These are phyloP conservation scores for Perilla frutescens DNA, from an alignment of 257 asterid genomes.

Conservation along the genomic window DNA sequence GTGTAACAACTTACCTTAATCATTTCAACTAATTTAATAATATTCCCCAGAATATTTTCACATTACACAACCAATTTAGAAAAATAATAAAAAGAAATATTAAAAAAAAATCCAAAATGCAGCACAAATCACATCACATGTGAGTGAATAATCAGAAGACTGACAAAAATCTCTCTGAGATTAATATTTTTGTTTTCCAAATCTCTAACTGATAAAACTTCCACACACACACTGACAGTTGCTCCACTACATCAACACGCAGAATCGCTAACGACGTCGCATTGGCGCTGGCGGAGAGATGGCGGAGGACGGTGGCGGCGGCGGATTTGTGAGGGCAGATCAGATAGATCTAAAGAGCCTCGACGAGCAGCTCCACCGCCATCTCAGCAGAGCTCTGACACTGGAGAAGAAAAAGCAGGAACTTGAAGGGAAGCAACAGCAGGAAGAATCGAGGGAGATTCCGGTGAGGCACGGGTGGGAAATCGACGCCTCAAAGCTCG, in stretches of 20 bases:
- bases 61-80: not conserved
- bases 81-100: not conserved
- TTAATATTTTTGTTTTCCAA: conserved; percentile 12
- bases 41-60: conserved; percentile 2
- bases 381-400: conserved; percentile 58
- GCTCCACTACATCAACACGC: not conserved
- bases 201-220: conserved; percentile 45
- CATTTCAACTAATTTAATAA: not conserved
- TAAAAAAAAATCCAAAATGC: not conserved
- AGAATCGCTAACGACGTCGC: conserved; percentile 6
- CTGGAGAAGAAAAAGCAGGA: conserved; percentile 57
- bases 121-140: conserved; percentile 25
- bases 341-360: conserved; percentile 80
- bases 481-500: conserved; percentile 71
- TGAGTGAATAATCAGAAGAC: conserved; percentile 28
- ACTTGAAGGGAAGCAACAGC: conserved; percentile 25
- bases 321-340: conserved; percentile 73
- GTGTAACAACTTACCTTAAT: not conserved
- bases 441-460: conserved; percentile 48
- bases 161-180: conserved; percentile 24
- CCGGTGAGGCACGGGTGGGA: conserved; percentile 74
- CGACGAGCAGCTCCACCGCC: conserved; percentile 75
- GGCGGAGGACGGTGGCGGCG: conserved; percentile 38
- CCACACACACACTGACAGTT: conserved; percentile 33
- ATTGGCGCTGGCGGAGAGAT: conserved; percentile 35